Conservation (phyloP, 2,329 filamentous ascomycete species). For the Hypoxylon sp. region DNA sequence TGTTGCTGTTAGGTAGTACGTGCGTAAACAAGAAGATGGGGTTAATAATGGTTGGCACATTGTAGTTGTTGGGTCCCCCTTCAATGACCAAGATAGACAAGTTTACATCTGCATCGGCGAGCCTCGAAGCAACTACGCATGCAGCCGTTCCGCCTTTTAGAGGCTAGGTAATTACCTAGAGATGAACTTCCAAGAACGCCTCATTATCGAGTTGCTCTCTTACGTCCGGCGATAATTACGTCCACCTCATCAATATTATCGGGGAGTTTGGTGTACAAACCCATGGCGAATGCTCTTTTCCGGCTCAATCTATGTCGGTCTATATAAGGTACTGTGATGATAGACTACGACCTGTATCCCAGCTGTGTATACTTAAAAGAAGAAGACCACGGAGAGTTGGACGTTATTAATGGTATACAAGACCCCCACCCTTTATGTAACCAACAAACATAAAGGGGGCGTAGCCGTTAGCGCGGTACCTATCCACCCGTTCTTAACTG, state of each 20-base stretch:
- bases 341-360: too few species aligned
- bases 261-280: slow-evolving; percentile 18
- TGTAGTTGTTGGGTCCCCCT: slow-evolving; percentile 34
- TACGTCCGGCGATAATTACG: slow-evolving; percentile 32
- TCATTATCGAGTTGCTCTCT: not conserved
- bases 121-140: slow-evolving; percentile 40
- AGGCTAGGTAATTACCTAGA: not conserved
- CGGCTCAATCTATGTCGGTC: too few species aligned
- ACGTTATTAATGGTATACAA: too few species aligned
- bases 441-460: too few species aligned
- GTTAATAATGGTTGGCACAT: slow-evolving; percentile 7
- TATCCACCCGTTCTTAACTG: too few species aligned
- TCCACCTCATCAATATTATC: slow-evolving; percentile 23
- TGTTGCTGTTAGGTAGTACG: not conserved
- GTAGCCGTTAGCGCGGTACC: too few species aligned
- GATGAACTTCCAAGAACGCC: not conserved
- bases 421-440: too few species aligned
- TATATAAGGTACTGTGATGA: too few species aligned
- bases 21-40: slow-evolving; percentile 1
- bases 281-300: slow-evolving; percentile 6
- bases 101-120: slow-evolving; percentile 41
- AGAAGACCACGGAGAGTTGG: too few species aligned
- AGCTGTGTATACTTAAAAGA: too few species aligned
- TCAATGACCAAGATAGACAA: slow-evolving; percentile 46
- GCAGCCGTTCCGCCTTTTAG: slow-evolving; percentile 42